Conservation (phyloP, 2,329 filamentous ascomycete genomes). For the Exophiala phaeomuriformis region DNA sequence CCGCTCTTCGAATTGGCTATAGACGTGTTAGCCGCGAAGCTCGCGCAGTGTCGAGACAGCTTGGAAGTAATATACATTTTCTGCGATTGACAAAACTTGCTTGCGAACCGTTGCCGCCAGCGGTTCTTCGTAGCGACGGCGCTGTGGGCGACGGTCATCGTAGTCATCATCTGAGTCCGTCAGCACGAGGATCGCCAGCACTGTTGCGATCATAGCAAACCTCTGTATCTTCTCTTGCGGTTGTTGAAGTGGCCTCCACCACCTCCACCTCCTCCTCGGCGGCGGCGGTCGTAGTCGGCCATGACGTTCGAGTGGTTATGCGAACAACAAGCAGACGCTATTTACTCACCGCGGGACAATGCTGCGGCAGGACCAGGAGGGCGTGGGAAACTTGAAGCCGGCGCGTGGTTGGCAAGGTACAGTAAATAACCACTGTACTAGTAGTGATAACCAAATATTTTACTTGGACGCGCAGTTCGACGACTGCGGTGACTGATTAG, state of each 20-base stretch:
- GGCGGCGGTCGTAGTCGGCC: constrained; percentile 51
- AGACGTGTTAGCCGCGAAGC: constrained; percentile 1
- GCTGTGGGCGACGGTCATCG: constrained; percentile 64
- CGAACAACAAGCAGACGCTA: too few species aligned
- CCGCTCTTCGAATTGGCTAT: constrained; percentile 55
- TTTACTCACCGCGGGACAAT: too few species aligned
- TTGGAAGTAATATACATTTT: constrained; percentile 48
- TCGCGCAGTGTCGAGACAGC: background rate
- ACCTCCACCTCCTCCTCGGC: constrained; percentile 31
- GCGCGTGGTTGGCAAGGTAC: too few species aligned
- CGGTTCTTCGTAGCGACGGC: constrained; percentile 67
- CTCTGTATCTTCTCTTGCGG: constrained; percentile 73
- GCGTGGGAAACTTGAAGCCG: too few species aligned
- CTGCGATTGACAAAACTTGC: constrained; percentile 71
- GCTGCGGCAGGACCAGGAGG: too few species aligned
- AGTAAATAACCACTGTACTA: too few species aligned
- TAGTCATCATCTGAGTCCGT: constrained; percentile 58
- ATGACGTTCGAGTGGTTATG: constrained; percentile 30
- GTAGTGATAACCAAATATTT: too few species aligned
- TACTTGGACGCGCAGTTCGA: too few species aligned
- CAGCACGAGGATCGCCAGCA: background rate
- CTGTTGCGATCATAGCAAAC: constrained; percentile 41
- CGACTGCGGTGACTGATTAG: too few species aligned
- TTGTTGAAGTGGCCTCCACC: constrained; percentile 50
- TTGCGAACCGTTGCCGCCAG: constrained; percentile 65